Conservation (phyloP, 257 asterid species). For the Cinchona pubescens region DNA sequence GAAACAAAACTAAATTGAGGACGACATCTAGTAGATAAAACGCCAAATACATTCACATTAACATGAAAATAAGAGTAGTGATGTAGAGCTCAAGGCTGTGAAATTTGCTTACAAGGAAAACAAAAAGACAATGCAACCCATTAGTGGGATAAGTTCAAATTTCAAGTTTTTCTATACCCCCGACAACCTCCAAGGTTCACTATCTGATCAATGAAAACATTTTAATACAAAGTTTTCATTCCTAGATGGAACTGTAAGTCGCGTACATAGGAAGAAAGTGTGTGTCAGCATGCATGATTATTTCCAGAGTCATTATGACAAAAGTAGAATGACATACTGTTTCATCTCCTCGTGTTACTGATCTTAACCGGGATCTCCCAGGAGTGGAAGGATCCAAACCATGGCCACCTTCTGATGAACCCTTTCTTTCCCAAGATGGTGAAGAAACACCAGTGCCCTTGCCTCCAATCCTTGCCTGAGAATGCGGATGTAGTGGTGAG, state of each 20-base stretch:
- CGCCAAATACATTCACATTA: not conserved
- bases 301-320: not conserved
- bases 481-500: conserved; percentile 69
- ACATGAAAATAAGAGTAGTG: not conserved
- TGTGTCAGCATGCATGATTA: not conserved
- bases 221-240: not conserved
- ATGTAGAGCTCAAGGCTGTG: not conserved
- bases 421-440: conserved; percentile 84
- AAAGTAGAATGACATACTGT: conserved; percentile 42
- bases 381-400: conserved; percentile 75
- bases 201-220: not conserved
- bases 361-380: conserved; percentile 80
- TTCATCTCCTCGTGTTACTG: conserved; percentile 68
- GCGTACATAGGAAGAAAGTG: not conserved
- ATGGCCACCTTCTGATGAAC: conserved; percentile 54
- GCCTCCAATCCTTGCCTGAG: conserved; percentile 52
- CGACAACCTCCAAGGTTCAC: not conserved
- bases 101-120: not conserved
- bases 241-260: not conserved
- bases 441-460: conserved; percentile 60
- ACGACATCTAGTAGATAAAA: not conserved
- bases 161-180: not conserved
- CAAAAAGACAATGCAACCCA: not conserved
- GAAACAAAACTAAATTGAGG: not conserved
- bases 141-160: not conserved